A percentile compares a stretch with the other conserved stretches of the same genome.
Evolutionary conservation across 2,329 filamentous ascomycete species (phyloP).

Genomic region (Xylariaceae sp.): DNA sequence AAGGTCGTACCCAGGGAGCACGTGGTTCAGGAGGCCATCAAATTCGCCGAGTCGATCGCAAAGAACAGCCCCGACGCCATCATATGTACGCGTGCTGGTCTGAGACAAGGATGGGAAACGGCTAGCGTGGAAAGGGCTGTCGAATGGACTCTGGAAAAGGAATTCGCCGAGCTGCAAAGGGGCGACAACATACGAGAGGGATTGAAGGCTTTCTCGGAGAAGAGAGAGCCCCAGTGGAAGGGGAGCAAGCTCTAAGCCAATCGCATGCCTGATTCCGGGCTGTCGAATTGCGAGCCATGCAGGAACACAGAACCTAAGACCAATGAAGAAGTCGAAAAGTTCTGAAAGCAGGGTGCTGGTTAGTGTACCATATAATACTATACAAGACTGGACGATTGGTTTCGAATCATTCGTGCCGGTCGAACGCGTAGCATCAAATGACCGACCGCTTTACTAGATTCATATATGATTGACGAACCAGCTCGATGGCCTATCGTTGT

Average conservation of each 20-base stretch:
- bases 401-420: not conserved
- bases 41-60: constrained; percentile 66
- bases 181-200: constrained; percentile 37
- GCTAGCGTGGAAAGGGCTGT: constrained; percentile 32
- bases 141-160: constrained; percentile 34
- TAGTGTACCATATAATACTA: not conserved
- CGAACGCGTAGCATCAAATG: not conserved
- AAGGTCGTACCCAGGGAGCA: constrained; percentile 28
- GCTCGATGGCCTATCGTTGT: not conserved
- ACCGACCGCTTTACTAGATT: not conserved
- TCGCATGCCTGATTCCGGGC: too few relatives aligned
- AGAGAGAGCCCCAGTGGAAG: constrained; percentile 35
- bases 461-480: not conserved
- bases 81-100: constrained; percentile 31
- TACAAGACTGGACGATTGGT: not conserved
- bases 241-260: constrained; percentile 29
- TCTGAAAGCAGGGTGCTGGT: not conserved
- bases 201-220: constrained; percentile 34
- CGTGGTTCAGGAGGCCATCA: constrained; percentile 74
- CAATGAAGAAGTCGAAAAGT: not conserved
- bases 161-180: constrained; percentile 36
- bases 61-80: constrained; percentile 33
- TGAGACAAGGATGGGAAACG: constrained; percentile 33
- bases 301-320: not conserved
- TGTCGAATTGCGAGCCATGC: not conserved